Conservation (phyloP, 768 basidiomycete species). For the Collybia sp. region DNA sequence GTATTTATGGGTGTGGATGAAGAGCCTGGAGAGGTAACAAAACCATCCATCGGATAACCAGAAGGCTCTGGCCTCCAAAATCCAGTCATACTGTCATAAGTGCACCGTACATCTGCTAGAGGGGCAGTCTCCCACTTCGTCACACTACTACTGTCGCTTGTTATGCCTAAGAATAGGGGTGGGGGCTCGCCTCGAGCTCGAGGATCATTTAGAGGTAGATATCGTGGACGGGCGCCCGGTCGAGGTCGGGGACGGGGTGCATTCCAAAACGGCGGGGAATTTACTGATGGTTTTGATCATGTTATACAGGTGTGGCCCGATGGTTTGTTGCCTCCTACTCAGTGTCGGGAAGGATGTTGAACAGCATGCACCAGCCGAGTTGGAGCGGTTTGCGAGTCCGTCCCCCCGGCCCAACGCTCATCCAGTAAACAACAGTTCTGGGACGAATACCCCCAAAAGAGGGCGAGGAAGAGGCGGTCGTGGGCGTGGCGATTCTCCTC, state of each 20-base stretch:
- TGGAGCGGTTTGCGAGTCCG: background rate
- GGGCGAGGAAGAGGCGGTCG: slow-evolving; percentile 16
- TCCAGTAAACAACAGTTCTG: slow-evolving; percentile 10
- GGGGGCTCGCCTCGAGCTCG: slow-evolving; percentile 11
- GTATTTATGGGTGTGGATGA: too few relatives aligned
- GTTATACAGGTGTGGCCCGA: slow-evolving; percentile 1
- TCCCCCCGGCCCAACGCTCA: slow-evolving; percentile 9
- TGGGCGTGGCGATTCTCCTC: slow-evolving; percentile 8
- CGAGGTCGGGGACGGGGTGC: slow-evolving; percentile 17
- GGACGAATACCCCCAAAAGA: slow-evolving; percentile 13
- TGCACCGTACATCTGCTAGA: too few relatives aligned
- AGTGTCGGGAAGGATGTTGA: background rate
- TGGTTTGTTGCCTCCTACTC: slow-evolving; percentile 1
- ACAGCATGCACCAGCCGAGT: slow-evolving; percentile 3
- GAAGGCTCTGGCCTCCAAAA: too few relatives aligned
- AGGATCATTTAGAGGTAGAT: slow-evolving; percentile 11
- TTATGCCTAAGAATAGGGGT: slow-evolving; percentile 1
- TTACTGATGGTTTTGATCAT: slow-evolving; percentile 22
- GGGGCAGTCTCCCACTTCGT: too few relatives aligned
- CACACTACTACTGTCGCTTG: too few relatives aligned
- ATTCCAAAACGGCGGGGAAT: slow-evolving; percentile 15
- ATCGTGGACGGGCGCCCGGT: slow-evolving; percentile 15
- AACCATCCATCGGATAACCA: too few relatives aligned
- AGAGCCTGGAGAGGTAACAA: too few relatives aligned
- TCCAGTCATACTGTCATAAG: too few relatives aligned